Base-by-base conservation (phyloP, 495 filamentous ascomycete genomes). In the Echria macrotheca region DNA sequence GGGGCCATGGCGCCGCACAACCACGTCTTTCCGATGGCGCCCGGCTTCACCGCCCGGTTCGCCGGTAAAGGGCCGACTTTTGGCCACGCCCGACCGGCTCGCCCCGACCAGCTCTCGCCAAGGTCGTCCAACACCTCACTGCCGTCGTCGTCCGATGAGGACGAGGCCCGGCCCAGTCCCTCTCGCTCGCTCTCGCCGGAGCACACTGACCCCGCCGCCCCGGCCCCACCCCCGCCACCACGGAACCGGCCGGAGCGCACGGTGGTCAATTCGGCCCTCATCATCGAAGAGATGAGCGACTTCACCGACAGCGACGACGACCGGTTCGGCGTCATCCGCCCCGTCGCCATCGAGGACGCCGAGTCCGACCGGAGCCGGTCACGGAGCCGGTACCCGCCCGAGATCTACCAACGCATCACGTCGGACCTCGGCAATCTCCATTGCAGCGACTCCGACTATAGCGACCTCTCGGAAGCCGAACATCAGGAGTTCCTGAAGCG, bases 71-170 rank as follows among this genome's bases (percentile, higher is more conserved):
- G 70, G 18, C 68, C 61, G 19, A 59, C 64, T 43, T 74, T 76
- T 50, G 65, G 58, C 50, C 71, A 70, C 50, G 29, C 67, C 59
- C 48, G 52, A 41, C 60, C 67, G 10, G 54, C 60, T 33, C 66
- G 68, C 22, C 67, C 67, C 35, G 70, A 69, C 32, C 69, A 77
- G 44, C 66, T 78, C 39, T 79, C 76, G 8, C 76, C 76, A 32
- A 74, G 68, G 26, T 72, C 74, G 1, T 73, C 72, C 5, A 64
- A 66, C 55, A 67, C 69, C 11, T 69, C 57, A 14, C 63, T 63
- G 33, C 50, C 52, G 1, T 47, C 56, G 1, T 51, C 54, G 2
- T 62, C 61, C 1, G 55, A 56, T 4, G 53, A 54, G 28, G 68
- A 63, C n/a, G 53, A 55, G 14, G 64, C 59, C 9, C 67, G 56